These are phyloP conservation scores for Erysimum cheiranthoides DNA, from an alignment of 345 rosid species.

Conservation along the genomic window DNA sequence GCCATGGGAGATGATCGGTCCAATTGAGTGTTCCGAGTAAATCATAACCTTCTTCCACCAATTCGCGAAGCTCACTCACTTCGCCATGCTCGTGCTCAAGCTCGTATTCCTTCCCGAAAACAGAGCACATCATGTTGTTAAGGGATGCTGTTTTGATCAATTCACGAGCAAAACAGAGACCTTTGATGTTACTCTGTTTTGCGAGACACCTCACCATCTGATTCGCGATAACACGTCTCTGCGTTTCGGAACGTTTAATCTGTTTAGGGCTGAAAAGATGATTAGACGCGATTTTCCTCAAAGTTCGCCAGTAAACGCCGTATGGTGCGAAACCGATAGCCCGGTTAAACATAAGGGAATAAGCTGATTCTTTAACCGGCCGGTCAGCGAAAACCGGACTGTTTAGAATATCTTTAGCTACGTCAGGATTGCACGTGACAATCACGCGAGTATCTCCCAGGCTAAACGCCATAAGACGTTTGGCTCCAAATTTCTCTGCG, in stretches of 20 bases:
- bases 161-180: slow-evolving; percentile 50
- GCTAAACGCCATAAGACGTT: slow-evolving; percentile 77
- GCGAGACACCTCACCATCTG: slow-evolving; percentile 52
- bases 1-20: slow-evolving; percentile 76
- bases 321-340: slow-evolving; percentile 83
- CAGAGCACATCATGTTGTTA: slow-evolving; percentile 75
- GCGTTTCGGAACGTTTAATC: slow-evolving; percentile 57
- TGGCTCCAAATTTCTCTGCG: slow-evolving; percentile 57
- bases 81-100: slow-evolving; percentile 49
- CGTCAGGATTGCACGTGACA: slow-evolving; percentile 68
- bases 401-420: slow-evolving; percentile 70
- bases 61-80: slow-evolving; percentile 51
- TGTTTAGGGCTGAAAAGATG: slow-evolving; percentile 73
- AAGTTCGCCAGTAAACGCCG: slow-evolving; percentile 79
- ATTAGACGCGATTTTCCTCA: slow-evolving; percentile 60
- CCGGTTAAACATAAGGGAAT: slow-evolving; percentile 70
- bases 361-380: slow-evolving; percentile 78
- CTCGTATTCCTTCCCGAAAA: slow-evolving; percentile 64
- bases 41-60: slow-evolving; percentile 80
- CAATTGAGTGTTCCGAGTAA: slow-evolving; percentile 68
- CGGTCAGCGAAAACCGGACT: slow-evolving; percentile 78
- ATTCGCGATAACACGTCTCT: slow-evolving; percentile 52
- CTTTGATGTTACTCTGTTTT: slow-evolving; percentile 25
- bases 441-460: slow-evolving; percentile 69
- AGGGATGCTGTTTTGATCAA: slow-evolving; percentile 71